phyloP scores from a whole-genome alignment of 2,329 filamentous ascomycete genomes.

The Gnomoniopsis smithogilvyi region DNA sequence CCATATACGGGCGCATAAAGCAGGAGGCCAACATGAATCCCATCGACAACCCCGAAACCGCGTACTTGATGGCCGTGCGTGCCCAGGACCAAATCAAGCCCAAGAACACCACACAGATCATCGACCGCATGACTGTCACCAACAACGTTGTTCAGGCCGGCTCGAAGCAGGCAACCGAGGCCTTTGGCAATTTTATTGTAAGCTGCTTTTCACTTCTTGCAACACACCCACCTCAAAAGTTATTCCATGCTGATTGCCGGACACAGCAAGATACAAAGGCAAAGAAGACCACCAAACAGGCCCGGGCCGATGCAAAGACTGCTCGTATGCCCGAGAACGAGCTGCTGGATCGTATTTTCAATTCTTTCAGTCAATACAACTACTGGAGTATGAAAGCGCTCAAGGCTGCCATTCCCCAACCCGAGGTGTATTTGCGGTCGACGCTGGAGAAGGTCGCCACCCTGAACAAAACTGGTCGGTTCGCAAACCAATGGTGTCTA shows the following conservation, averaged over 20 bases:
- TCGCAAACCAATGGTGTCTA: slow-evolving; percentile 82
- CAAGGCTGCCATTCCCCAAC: slow-evolving; percentile 74
- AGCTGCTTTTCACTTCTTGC: slow-evolving; percentile 28
- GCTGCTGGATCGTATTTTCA: slow-evolving; percentile 80
- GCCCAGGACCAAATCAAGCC: slow-evolving; percentile 45
- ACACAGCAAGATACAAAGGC: slow-evolving; percentile 46
- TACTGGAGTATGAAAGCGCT: slow-evolving; percentile 95
- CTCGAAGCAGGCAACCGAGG: slow-evolving; percentile 40
- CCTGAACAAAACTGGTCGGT: slow-evolving; percentile 77
- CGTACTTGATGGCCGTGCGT: slow-evolving; percentile 35
- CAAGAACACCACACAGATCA: slow-evolving; percentile 47
- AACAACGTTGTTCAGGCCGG: slow-evolving; percentile 59
- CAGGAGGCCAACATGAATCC: slow-evolving; percentile 34
- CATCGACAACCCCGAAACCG: slow-evolving; percentile 36
- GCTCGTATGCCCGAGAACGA: slow-evolving; percentile 87
- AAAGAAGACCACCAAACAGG: slow-evolving; percentile 47
- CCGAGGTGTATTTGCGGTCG: slow-evolving; percentile 88
- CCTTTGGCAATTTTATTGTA: slow-evolving; percentile 56
- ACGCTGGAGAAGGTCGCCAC: slow-evolving; percentile 79
- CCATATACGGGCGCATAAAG: slow-evolving; percentile 27
- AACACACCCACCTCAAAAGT: too few species aligned
- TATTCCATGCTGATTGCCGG: slow-evolving; percentile 8
- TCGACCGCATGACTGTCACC: slow-evolving; percentile 47
- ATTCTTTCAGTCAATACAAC: slow-evolving; percentile 77
- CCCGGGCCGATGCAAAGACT: slow-evolving; percentile 76